Evolutionary conservation across 1,284 basidiomycete genomes (phyloP).

Genomic region (Malassezia psittaci): DNA sequence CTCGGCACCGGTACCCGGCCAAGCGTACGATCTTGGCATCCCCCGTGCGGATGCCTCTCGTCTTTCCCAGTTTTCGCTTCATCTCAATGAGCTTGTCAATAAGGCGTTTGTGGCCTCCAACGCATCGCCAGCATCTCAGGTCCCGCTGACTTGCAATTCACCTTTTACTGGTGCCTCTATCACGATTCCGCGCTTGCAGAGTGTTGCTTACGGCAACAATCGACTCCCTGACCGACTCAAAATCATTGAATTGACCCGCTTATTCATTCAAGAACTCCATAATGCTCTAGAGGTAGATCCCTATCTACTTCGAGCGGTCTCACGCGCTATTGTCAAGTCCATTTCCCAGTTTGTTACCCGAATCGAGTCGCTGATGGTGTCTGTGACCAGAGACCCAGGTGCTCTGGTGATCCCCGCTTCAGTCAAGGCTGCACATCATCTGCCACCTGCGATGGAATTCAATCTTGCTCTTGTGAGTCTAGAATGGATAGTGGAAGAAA

Average conservation of each 20-base stretch:
- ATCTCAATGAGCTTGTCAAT: conserved; percentile 43
- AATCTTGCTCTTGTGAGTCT: conserved; percentile 41
- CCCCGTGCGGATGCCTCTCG: conserved; percentile 28
- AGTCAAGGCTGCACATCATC: conserved; percentile 26
- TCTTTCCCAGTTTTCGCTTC: conserved; percentile 37
- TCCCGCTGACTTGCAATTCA: conserved; percentile 2
- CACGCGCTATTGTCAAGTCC: conserved; percentile 41
- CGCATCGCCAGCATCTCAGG: background rate
- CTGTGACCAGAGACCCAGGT: conserved; percentile 26
- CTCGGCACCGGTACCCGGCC: background rate
- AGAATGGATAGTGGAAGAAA: conserved; percentile 45
- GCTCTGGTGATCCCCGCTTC: conserved; percentile 31
- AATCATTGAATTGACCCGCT: conserved; percentile 37
- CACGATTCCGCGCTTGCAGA: conserved; percentile 25
- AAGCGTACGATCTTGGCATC: background rate
- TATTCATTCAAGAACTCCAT: conserved; percentile 36
- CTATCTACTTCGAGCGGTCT: conserved; percentile 42
- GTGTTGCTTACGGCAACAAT: conserved; percentile 34
- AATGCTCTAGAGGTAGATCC: conserved; percentile 35
- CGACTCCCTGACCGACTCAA: conserved; percentile 32
- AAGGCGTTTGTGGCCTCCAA: conserved; percentile 33
- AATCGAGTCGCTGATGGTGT: conserved; percentile 41
- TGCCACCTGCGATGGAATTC: conserved; percentile 41
- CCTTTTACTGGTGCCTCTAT: conserved; percentile 10
- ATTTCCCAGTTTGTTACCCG: conserved; percentile 42